Base-by-base conservation (phyloP, 2,329 filamentous ascomycete species). In the Zymoseptoria passerinii region DNA sequence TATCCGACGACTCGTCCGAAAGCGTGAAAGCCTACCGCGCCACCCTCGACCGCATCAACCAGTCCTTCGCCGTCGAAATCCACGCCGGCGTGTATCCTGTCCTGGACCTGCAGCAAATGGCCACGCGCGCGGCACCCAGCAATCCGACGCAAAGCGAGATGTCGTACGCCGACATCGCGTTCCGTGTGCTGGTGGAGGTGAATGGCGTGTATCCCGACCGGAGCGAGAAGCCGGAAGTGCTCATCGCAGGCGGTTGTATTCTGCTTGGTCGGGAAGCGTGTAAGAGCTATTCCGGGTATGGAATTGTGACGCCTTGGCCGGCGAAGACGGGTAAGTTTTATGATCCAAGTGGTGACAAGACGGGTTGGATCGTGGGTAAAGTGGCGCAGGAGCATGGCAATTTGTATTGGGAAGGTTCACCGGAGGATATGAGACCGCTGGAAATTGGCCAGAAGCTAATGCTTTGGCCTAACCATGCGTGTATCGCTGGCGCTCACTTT, bases 381-480 rank as follows among this genome's bases (percentile, higher is more conserved):
- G 82, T 92, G 58, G 87, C 85, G 63, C 89, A 92, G 74, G 89
- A 94, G 74, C 89, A 92, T 73, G 88, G 87, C 0, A 83, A 90
- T 56, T 68, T 92, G 65, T 77, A 75, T 1, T 90, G 86, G 83
- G 74, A 77, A 48, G 78, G 77, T 0, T 56, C 69, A 1, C 63
- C 63, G 28, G 71, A 76, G 9, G 71, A 76, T n/a, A 72, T 80
- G 52, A 70, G 73, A 48, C 68, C 74, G 52, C 68, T 90, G 58
- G 62, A 72, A 2, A 76, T 89, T 29, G 88, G 89, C 0, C 81
- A 90, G 68, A 83, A 83, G 67, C 73, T 92, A 27, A 78, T 83
- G 58, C 75, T 92, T 7, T 92, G 86, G 84, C 88, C 89, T 0
- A 92, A 92, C 66, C 89, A 94, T 74, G 84, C 88, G 40, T 94